Evolutionary conservation across 306 rosid species (phyloP), one percentile per base, ranked within the genome.

Genomic region (Sphenostylis stenocarpa): DNA sequence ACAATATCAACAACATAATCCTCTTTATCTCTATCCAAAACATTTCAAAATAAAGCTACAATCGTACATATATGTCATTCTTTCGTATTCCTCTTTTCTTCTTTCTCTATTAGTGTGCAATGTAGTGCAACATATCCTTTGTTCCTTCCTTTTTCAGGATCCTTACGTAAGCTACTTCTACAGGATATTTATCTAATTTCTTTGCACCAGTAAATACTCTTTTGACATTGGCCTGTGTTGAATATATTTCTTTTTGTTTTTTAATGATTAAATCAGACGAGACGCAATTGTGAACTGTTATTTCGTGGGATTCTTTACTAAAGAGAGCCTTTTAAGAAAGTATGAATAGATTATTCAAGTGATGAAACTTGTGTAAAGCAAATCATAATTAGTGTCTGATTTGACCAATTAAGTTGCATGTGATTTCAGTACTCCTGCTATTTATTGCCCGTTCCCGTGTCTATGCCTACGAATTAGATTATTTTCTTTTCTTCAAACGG

Each of bases 401-500:
- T 33, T 48, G 10, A 28, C 3, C 17, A 58, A 78, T 60, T 39
- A 73, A 15, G 43, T n/a, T 4, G 58, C 73, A 66, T 58, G 80
- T 80, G 84, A 80, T 52, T 75, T 48, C 34, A 58, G 70, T 34
- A 12, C 75, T 26, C 28, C 28, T 26, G 28, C n/a, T n/a, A n/a
- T n/a, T n/a, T n/a, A n/a, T n/a, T n/a, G n/a, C n/a, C n/a, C n/a
- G n/a, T n/a, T n/a, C n/a, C n/a, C n/a, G n/a, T n/a, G n/a, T n/a
- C n/a, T n/a, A n/a, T n/a, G n/a, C n/a, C n/a, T n/a, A n/a, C n/a
- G n/a, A n/a, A n/a, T n/a, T n/a, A n/a, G n/a, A n/a, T n/a, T n/a
- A n/a, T n/a, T n/a, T n/a, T n/a, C n/a, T n/a, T n/a, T n/a, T n/a
- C n/a, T n/a, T n/a, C n/a, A n/a, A n/a, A n/a, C n/a, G n/a, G n/a